These are phyloP conservation scores for Fomitopsis pulvina DNA, from an alignment of 768 basidiomycete species.

Conservation along the genomic window DNA sequence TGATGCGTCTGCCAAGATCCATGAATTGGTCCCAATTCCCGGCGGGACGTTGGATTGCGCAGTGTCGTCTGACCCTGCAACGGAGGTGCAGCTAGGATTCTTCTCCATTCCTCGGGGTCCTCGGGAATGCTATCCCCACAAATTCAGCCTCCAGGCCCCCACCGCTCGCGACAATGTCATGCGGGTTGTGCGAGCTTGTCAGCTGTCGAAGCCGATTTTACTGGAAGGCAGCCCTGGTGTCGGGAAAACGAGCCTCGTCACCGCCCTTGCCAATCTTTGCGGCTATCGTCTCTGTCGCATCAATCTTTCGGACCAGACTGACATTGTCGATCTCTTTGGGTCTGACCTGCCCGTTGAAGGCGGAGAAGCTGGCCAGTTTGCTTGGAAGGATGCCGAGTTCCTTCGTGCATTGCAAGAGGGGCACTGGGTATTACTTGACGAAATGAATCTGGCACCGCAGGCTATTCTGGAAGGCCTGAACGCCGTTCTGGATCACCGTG, in stretches of 20 bases:
- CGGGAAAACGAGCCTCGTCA: slow-evolving; percentile 91
- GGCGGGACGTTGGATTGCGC: background rate
- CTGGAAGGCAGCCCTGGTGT: slow-evolving; percentile 98
- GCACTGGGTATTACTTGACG: slow-evolving; percentile 95
- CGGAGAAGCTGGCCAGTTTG: slow-evolving; percentile 85
- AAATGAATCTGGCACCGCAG: slow-evolving; percentile 98
- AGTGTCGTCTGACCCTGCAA: slow-evolving; percentile 5
- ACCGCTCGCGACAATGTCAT: slow-evolving; percentile 85
- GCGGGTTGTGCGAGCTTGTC: slow-evolving; percentile 85
- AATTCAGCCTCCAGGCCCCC: slow-evolving; percentile 82
- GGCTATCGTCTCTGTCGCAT: slow-evolving; percentile 84
- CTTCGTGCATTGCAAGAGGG: slow-evolving; percentile 90
- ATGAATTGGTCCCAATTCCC: slow-evolving; percentile 46
- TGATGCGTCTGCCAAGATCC: slow-evolving; percentile 49
- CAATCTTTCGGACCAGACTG: slow-evolving; percentile 97
- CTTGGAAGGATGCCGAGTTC: slow-evolving; percentile 97
- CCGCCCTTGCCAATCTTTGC: slow-evolving; percentile 75
- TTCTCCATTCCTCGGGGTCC: slow-evolving; percentile 68
- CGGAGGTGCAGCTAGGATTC: slow-evolving; percentile 53
- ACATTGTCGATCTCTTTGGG: slow-evolving; percentile 92
- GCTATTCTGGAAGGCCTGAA: slow-evolving; percentile 96
- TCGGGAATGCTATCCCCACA: slow-evolving; percentile 23
- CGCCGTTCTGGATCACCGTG: slow-evolving; percentile 92
- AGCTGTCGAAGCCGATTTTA: slow-evolving; percentile 85
- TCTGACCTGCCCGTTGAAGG: slow-evolving; percentile 94